phyloP scores from a whole-genome alignment of 2,329 filamentous ascomycete genomes.

The Remersonia thermophila region DNA sequence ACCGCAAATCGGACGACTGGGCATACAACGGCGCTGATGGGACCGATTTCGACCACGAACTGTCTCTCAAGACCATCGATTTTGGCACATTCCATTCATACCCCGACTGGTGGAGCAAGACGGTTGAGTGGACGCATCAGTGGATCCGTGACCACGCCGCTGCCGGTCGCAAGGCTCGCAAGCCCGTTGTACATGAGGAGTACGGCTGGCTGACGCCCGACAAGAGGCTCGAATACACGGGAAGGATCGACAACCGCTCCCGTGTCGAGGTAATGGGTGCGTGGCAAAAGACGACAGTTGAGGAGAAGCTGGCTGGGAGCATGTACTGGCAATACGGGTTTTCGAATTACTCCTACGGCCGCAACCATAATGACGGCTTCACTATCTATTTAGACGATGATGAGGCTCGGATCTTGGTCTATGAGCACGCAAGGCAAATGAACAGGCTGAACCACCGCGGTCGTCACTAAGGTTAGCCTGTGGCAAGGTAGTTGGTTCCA shows the following conservation, averaged over 20 bases:
- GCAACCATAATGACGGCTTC: constrained; percentile 44
- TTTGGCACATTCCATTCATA: constrained; percentile 45
- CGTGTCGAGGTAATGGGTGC: constrained; percentile 31
- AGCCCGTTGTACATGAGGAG: constrained; percentile 44
- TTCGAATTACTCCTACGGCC: constrained; percentile 37
- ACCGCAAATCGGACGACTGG: constrained; percentile 30
- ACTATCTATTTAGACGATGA: constrained; percentile 42
- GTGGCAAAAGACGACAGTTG: constrained; percentile 37
- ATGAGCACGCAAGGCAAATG: constrained; percentile 31
- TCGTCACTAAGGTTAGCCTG: too few relatives aligned
- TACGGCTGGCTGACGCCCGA: constrained; percentile 43
- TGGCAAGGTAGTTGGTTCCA: too few relatives aligned
- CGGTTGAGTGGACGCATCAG: constrained; percentile 36
- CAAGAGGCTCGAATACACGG: constrained; percentile 32
- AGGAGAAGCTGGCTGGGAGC: constrained; percentile 35
- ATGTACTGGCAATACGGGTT: constrained; percentile 47
- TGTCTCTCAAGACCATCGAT: constrained; percentile 35
- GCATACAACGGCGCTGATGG: constrained; percentile 37
- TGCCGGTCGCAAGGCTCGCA: constrained; percentile 28
- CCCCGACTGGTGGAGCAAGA: constrained; percentile 44
- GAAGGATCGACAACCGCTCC: constrained; percentile 30
- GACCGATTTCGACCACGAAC: constrained; percentile 40
- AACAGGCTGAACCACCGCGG: constrained; percentile 21
- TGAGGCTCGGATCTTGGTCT: constrained; percentile 32
- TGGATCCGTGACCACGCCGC: constrained; percentile 43